These are phyloP conservation scores for Candida verbasci DNA, from an alignment of 805 yeast species.

Conservation along the genomic window DNA sequence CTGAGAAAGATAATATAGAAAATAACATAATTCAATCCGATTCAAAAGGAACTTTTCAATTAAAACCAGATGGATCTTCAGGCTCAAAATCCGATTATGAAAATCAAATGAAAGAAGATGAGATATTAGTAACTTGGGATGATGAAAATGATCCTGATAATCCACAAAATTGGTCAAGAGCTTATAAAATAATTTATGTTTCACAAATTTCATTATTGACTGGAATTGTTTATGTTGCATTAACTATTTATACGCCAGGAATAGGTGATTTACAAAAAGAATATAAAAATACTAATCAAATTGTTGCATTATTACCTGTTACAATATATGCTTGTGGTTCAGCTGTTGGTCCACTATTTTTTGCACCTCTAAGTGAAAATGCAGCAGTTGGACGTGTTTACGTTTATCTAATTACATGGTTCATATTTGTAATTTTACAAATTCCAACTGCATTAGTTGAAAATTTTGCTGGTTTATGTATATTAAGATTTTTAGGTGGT, in stretches of 20 bases:
- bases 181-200: conserved; percentile 35
- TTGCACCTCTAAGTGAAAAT: conserved; percentile 56
- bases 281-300: conserved; percentile 40
- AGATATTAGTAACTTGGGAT: conserved; percentile 23
- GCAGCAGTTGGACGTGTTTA: conserved; percentile 50
- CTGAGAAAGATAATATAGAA: background rate
- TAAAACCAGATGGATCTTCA: too few species aligned
- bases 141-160: conserved; percentile 49
- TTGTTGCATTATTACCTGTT: conserved; percentile 47
- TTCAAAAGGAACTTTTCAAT: background rate
- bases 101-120: background rate
- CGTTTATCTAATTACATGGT: conserved; percentile 43
- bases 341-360: conserved; percentile 56
- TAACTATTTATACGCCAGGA: conserved; percentile 54
- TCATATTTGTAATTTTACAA: conserved; percentile 47
- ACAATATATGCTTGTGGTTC: conserved; percentile 56
- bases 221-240: conserved; percentile 50
- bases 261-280: conserved; percentile 39
- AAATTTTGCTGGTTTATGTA: conserved; percentile 47
- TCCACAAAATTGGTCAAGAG: conserved; percentile 53
- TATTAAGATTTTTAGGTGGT: conserved; percentile 51
- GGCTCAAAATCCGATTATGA: too few species aligned
- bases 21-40: background rate
- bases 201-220: conserved; percentile 41
- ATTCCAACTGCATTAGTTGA: conserved; percentile 51